A percentile compares a stretch with the other conserved stretches of the same genome.
phyloP scores from a whole-genome alignment of 169 alveolate genomes.

The Ichthyophthirius multifiliis region DNA sequence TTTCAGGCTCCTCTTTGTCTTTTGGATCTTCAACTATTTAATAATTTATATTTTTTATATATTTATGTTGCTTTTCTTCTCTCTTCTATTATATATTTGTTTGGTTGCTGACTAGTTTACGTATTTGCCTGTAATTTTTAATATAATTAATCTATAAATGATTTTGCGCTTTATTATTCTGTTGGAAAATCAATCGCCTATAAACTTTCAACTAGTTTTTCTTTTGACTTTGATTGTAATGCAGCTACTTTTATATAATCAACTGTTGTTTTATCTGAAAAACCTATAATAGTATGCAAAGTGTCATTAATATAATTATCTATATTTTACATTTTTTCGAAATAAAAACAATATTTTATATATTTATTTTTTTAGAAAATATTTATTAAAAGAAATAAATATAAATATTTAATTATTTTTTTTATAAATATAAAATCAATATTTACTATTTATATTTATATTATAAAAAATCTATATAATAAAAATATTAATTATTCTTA shows the following conservation, averaged over 20 bases:
- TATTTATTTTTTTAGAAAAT: too few species aligned
- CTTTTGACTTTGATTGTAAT: slow-evolving; percentile 5
- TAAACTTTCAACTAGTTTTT: slow-evolving; percentile 14
- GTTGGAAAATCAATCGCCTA: slow-evolving; percentile 29
- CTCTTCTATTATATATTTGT: slow-evolving; percentile 17
- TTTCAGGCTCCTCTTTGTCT: background rate
- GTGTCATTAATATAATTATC: slow-evolving; percentile 22
- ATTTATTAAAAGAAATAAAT: too few species aligned
- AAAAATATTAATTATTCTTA: too few species aligned
- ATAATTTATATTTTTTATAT: background rate
- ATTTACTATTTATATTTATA: too few species aligned
- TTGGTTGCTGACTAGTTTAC: background rate
- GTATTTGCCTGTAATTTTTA: background rate
- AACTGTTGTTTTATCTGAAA: slow-evolving; percentile 22
- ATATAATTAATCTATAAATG: slow-evolving; percentile 20
- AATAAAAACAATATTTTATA: too few species aligned
- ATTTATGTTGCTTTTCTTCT: background rate
- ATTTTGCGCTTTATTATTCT: background rate
- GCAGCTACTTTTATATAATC: slow-evolving; percentile 24
- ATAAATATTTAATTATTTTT: too few species aligned
- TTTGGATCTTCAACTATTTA: background rate
- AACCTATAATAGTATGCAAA: slow-evolving; percentile 33
- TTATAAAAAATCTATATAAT: too few species aligned
- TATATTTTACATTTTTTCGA: too few species aligned
- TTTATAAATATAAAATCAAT: too few species aligned